Base-by-base conservation (phyloP, 225 moss, liverwort and hornwort species). In the Sphagnum contortum region DNA sequence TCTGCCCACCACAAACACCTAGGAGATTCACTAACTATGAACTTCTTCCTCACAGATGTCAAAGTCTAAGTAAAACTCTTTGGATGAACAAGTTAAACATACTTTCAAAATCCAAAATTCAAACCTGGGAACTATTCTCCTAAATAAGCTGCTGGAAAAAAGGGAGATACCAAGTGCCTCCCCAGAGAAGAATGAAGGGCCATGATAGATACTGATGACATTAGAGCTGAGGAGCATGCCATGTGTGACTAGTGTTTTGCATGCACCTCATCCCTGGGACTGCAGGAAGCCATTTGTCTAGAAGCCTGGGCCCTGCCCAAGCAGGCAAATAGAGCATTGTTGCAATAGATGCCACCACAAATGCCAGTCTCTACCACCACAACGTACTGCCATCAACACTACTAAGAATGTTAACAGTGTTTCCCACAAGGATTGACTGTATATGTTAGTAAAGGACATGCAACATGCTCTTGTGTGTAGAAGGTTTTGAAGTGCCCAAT, bases 101-200 rank as follows among this genome's bases (percentile, higher is more conserved):
- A 29, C 29, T 29, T 29, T 29, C 29, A 29, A 29, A 29, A 29
- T 29, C 29, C 29, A 29, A 29, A 29, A 29, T 29, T 29, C 0
- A 29, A 29, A 29, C 29, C 29, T 29, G 29, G 29, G 29, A 29
- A 29, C 29, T 29, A 29, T 29, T 29, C 29, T n/a, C 29, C 29
- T 29, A 29, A 29, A 29, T 29, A 29, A 1, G 29, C 29, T 29
- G 29, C 29, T 29, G 29, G 29, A 9, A 52, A 9, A 52, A 52
- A 2, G 9, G 52, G 52, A 50, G 44, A 45, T 89, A 98, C 96
- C 93, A 93, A 63, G 80, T 62, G 48, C 98, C 98, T 72, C 98
- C 98, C 98, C 93, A 98, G 62, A 87, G 70, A 51, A 91, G 84
- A 69, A 86, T 71, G 56, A 98, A 89, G 45, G 93, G 98, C 98